Evolutionary conservation across 1,284 basidiomycete species (phyloP).

Genomic region (Entoloma clypeatum): DNA sequence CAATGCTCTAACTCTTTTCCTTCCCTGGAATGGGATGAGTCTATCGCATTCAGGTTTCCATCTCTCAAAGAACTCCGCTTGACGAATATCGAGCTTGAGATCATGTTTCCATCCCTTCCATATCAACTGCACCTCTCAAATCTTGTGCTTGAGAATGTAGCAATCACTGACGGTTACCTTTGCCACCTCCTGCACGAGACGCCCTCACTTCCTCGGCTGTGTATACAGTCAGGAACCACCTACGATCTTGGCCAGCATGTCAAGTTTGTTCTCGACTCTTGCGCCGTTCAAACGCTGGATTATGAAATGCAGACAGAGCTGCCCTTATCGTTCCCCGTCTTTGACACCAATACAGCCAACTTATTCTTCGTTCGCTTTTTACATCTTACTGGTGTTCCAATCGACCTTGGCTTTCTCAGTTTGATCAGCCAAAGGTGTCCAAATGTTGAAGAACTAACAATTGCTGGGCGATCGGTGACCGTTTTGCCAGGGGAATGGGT

Average conservation of each 20-base stretch:
- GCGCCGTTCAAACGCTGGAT: conserved; percentile 30
- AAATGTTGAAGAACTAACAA: conserved; percentile 37
- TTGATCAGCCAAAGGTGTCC: conserved; percentile 33
- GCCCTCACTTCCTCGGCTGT: conserved; percentile 32
- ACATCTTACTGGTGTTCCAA: conserved; percentile 35
- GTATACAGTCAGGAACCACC: conserved; percentile 31
- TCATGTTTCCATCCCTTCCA: conserved; percentile 33
- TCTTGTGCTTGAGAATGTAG: conserved; percentile 42
- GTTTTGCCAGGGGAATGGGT: conserved; percentile 39
- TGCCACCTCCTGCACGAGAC: conserved; percentile 36
- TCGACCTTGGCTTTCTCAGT: conserved; percentile 34
- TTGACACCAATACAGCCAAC: conserved; percentile 21
- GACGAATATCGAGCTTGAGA: conserved; percentile 41
- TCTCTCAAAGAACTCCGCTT: conserved; percentile 37
- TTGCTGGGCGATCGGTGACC: conserved; percentile 36
- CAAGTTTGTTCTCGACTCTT: conserved; percentile 34
- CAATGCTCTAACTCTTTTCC: conserved; percentile 23
- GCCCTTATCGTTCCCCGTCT: conserved; percentile 22
- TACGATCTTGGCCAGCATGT: conserved; percentile 38
- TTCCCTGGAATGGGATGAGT: conserved; percentile 42
- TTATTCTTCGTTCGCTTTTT: conserved; percentile 30
- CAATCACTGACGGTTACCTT: conserved; percentile 38
- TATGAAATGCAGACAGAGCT: conserved; percentile 31
- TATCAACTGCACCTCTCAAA: conserved; percentile 33
- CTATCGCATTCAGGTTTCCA: conserved; percentile 34